These are phyloP conservation scores for Picea sitchensis DNA, from an alignment of 75 land plant species.

Conservation along the genomic window DNA sequence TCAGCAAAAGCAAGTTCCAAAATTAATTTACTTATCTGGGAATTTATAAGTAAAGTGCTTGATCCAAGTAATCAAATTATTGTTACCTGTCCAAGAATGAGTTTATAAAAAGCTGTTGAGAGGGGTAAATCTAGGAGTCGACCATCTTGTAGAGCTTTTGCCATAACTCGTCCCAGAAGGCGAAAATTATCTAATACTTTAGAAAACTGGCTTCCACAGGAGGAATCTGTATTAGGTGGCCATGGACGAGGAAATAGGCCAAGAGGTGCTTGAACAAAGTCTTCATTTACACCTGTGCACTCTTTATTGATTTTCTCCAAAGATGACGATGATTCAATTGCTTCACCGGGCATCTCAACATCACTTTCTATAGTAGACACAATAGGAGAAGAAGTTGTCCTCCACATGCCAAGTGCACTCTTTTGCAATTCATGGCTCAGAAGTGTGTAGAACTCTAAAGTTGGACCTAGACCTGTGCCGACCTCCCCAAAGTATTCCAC, in stretches of 20 bases:
- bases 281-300: conserved; percentile 5
- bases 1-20: too few relatives aligned
- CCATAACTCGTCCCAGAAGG: conserved; percentile 73
- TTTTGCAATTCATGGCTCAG: conserved; percentile 86
- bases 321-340: not conserved
- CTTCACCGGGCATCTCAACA: not conserved
- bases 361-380: not conserved
- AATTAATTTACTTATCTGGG: too few relatives aligned
- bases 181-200: conserved; percentile 51
- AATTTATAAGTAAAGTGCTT: too few relatives aligned
- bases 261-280: conserved; percentile 22
- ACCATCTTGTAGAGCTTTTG: conserved; percentile 83
- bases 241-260: conserved; percentile 90
- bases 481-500: conserved; percentile 85
- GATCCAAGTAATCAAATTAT: too few relatives aligned
- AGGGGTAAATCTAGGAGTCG: conserved; percentile 74
- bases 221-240: conserved; percentile 17
- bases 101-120: conserved; percentile 61
- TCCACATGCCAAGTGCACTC: conserved; percentile 66
- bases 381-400: conserved; percentile 10
- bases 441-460: conserved; percentile 87
- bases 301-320: not conserved
- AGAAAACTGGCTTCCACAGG: conserved; percentile 7
- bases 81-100: too few relatives aligned
- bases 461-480: conserved; percentile 96